Conservation (phyloP, 2,329 filamentous ascomycete species). For the Penicillium sp. region DNA sequence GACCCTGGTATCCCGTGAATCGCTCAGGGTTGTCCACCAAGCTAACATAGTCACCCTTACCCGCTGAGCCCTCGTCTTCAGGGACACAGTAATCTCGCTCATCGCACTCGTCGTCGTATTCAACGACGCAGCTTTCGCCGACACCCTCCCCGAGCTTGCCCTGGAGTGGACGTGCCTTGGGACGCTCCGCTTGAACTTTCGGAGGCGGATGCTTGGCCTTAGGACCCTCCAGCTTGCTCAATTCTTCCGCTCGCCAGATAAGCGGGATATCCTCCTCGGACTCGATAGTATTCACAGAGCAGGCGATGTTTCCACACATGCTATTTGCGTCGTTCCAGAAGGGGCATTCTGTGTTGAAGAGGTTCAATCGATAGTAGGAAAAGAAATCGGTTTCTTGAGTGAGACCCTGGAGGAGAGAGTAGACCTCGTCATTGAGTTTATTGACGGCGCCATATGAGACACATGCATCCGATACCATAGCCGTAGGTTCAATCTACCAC, state of each 20-base stretch:
- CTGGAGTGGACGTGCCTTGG: constrained; percentile 69
- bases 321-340: constrained; percentile 94
- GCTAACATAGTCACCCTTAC: constrained; percentile 95
- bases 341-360: constrained; percentile 91
- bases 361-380: constrained; percentile 91
- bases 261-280: constrained; percentile 91
- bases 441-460: constrained; percentile 91
- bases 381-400: constrained; percentile 94
- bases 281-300: constrained; percentile 90
- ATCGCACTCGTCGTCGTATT: constrained; percentile 96
- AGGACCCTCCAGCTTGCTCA: constrained; percentile 89
- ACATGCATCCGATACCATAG: constrained; percentile 91
- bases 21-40: constrained; percentile 89
- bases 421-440: constrained; percentile 71
- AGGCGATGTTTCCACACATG: constrained; percentile 96
- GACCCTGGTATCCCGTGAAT: constrained; percentile 89
- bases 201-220: constrained; percentile 84
- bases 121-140: constrained; percentile 92
- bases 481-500: constrained; percentile 75
- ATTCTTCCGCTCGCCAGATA: constrained; percentile 86
- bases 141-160: constrained; percentile 81
- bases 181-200: constrained; percentile 66
- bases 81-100: constrained; percentile 95
- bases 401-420: constrained; percentile 74
- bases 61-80: constrained; percentile 82